These are phyloP conservation scores for Lactifluus rugatus DNA, from an alignment of 768 basidiomycete species.

Conservation along the genomic window DNA sequence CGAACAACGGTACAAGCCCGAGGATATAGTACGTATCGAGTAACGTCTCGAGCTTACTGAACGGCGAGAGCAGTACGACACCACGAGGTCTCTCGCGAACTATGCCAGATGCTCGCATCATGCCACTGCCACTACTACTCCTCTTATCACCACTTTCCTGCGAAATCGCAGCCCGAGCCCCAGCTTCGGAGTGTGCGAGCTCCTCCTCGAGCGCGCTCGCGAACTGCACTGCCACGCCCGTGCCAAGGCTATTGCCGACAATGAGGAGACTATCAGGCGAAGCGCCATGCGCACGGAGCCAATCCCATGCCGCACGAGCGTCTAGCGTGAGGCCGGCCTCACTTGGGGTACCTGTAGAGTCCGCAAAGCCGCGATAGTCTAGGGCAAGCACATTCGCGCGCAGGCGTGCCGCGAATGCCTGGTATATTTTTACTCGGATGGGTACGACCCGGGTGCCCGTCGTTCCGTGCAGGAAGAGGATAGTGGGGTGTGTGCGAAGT, in stretches of 20 bases:
- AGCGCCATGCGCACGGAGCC: constrained; percentile 56
- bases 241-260: constrained; percentile 84
- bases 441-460: constrained; percentile 68
- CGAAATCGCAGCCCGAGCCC: neutral
- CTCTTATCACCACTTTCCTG: neutral
- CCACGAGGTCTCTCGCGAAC: constrained; percentile 30
- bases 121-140: neutral
- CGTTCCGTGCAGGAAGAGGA: constrained; percentile 88
- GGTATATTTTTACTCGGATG: constrained; percentile 58
- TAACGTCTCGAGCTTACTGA: constrained; percentile 33
- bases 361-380: constrained; percentile 90
- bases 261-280: constrained; percentile 52
- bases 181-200: constrained; percentile 23
- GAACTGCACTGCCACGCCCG: constrained; percentile 52
- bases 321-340: constrained; percentile 67
- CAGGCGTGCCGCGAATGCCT: constrained; percentile 53
- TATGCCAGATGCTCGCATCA: neutral
- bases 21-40: constrained; percentile 60
- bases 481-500: constrained; percentile 50
- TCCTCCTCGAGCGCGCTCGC: constrained; percentile 31
- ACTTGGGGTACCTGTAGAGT: constrained; percentile 71
- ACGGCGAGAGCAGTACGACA: constrained; percentile 35
- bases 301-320: constrained; percentile 74
- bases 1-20: constrained; percentile 59
- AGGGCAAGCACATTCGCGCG: constrained; percentile 71